phyloP scores from a whole-genome alignment of 352 stramenopile species.

The Peronospora destructor region DNA sequence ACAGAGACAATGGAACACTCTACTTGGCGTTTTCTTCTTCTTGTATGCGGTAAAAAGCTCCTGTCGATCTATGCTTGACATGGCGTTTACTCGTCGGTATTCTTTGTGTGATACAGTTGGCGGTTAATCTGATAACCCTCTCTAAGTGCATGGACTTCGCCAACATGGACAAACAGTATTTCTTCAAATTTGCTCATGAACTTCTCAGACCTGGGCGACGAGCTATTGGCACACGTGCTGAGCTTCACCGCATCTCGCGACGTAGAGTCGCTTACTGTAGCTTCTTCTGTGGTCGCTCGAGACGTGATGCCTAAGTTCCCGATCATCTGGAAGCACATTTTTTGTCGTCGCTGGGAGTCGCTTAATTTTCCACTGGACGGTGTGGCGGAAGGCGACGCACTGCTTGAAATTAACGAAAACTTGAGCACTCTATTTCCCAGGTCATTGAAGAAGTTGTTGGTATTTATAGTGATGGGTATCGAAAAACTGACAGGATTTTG shows the following conservation, averaged over 20 bases:
- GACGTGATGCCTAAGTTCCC: slow-evolving; percentile 48
- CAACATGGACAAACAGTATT: not conserved
- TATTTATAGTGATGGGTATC: not conserved
- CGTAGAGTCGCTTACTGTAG: slow-evolving; percentile 50
- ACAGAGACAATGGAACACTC: no score
- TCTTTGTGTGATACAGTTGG: no score
- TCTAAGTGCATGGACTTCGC: slow-evolving; percentile 7
- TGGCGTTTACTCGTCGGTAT: no score
- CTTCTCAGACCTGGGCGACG: slow-evolving; percentile 37
- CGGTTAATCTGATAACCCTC: slow-evolving; percentile 14
- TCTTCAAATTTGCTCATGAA: slow-evolving; percentile 7
- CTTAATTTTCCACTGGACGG: slow-evolving; percentile 52
- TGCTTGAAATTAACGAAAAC: slow-evolving; percentile 34
- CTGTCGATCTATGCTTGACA: no score
- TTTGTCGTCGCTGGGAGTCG: slow-evolving; percentile 46
- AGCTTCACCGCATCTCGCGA: slow-evolving; percentile 38
- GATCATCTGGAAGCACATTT: slow-evolving; percentile 52
- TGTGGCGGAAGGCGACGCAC: slow-evolving; percentile 9
- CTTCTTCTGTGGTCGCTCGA: slow-evolving; percentile 33
- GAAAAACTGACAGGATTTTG: slow-evolving; percentile 2
- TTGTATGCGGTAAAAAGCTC: no score
- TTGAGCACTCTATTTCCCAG: slow-evolving; percentile 41
- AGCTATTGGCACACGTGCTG: slow-evolving; percentile 45
- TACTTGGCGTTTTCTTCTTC: no score
- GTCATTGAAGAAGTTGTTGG: slow-evolving; percentile 18